Percentiles rank a stretch among this genome's conserved stretches.
Evolutionary conservation across 2,329 filamentous ascomycete species (phyloP).

Genomic region (Penicillium sp.): DNA sequence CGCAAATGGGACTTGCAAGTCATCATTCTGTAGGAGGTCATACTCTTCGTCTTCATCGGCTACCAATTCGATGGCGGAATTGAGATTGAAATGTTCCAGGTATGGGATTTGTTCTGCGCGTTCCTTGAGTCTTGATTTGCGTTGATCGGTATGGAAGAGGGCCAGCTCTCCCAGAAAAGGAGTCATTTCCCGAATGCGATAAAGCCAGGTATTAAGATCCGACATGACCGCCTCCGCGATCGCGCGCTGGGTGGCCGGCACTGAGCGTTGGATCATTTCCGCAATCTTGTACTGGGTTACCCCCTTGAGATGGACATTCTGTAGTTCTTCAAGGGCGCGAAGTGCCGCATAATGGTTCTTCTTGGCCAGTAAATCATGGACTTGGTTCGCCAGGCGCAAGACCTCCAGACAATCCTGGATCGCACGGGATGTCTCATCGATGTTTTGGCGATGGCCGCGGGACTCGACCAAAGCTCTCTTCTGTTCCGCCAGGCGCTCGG

Average conservation of each 20-base stretch:
- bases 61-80: conserved; percentile 93
- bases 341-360: conserved; percentile 96
- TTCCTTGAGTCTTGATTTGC: conserved; percentile 80
- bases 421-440: conserved; percentile 87
- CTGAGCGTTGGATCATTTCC: conserved; percentile 93
- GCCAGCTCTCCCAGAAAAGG: conserved; percentile 95
- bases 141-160: conserved; percentile 92
- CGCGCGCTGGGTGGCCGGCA: conserved; percentile 86
- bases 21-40: conserved; percentile 92
- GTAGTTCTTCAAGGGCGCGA: conserved; percentile 90
- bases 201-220: conserved; percentile 96
- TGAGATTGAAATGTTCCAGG: conserved; percentile 83
- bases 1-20: conserved; percentile 91
- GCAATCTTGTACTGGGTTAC: conserved; percentile 94
- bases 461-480: conserved; percentile 95
- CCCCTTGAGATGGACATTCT: conserved; percentile 94
- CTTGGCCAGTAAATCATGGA: conserved; percentile 86
- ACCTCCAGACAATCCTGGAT: conserved; percentile 91
- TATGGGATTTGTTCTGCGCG: conserved; percentile 76
- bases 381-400: conserved; percentile 87
- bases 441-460: conserved; percentile 88
- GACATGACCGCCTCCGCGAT: conserved; percentile 97
- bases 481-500: conserved; percentile 89
- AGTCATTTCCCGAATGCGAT: conserved; percentile 90
- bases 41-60: conserved; percentile 96